phyloP scores from a whole-genome alignment of 208 protist species.

The Acanthamoeba triangularis region DNA sequence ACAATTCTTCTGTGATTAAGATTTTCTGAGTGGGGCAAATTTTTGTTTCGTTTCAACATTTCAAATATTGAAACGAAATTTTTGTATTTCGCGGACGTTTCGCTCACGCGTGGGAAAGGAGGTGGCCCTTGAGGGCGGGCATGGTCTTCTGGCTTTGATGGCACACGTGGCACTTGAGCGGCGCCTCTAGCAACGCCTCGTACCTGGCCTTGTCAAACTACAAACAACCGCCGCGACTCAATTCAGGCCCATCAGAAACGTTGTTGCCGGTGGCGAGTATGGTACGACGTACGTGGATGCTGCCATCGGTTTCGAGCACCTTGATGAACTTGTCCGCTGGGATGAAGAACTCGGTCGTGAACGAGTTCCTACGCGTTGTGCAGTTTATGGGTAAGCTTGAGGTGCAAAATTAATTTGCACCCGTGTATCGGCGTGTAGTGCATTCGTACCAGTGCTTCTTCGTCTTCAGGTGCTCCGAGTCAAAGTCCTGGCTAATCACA shows the following conservation, averaged over 20 bases:
- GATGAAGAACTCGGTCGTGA: constrained; percentile 64
- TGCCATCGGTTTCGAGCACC: background rate
- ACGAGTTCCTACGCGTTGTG: constrained; percentile 2
- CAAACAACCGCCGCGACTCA: background rate
- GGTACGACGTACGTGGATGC: background rate
- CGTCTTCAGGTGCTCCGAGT: constrained; percentile 20
- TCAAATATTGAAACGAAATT: too few species aligned
- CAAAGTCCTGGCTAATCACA: constrained; percentile 73
- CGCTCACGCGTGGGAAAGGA: background rate
- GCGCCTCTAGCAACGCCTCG: background rate
- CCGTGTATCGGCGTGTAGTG: background rate
- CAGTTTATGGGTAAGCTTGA: background rate
- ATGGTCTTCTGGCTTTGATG: background rate
- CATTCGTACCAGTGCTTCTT: constrained; percentile 66
- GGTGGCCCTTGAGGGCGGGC: constrained; percentile 4
- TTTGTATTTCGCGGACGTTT: too few species aligned
- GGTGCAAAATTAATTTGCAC: background rate
- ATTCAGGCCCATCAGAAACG: background rate
- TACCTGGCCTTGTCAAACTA: constrained; percentile 25
- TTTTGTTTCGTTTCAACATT: too few species aligned
- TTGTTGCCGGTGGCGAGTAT: too few species aligned
- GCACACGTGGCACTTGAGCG: constrained; percentile 32
- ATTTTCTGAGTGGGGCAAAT: too few species aligned
- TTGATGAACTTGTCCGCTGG: constrained; percentile 38
- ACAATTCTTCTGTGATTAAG: too few species aligned